Evolutionary conservation across 176 grass and related monocot species (phyloP).

Genomic region (maize (Zea mays)): DNA sequence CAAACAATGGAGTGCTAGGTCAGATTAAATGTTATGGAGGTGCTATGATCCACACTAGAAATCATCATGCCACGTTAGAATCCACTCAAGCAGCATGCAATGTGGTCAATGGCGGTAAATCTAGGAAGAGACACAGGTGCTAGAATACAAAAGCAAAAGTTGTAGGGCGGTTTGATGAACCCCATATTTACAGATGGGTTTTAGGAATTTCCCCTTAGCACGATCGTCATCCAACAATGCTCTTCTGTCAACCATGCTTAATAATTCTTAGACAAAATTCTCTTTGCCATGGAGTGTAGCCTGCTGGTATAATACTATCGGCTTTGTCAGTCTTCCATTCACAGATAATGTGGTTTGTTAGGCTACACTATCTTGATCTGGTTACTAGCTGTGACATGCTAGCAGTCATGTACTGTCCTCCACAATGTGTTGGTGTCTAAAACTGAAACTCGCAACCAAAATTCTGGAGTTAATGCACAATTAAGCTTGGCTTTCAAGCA

Average conservation of each 20-base stretch:
- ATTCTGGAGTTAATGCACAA: conserved; percentile 11
- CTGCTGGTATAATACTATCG: neutral
- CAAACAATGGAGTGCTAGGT: conserved; percentile 5
- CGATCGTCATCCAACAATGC: neutral
- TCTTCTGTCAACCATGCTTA: neutral
- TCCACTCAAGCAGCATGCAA: neutral
- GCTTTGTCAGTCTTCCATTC: conserved; percentile 18
- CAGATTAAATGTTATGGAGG: neutral
- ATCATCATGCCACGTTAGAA: neutral
- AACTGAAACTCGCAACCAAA: neutral
- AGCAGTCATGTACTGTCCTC: neutral
- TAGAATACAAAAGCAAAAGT: neutral
- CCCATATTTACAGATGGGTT: neutral
- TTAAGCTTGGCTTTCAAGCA: conserved; percentile 10
- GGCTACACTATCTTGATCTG: neutral
- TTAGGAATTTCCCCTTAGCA: neutral
- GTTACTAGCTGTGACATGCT: neutral
- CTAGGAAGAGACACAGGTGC: neutral
- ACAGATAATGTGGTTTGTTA: neutral
- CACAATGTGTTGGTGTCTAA: neutral
- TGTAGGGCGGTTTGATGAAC: neutral
- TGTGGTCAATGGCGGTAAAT: neutral
- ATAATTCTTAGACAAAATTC: neutral
- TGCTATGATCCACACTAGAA: neutral
- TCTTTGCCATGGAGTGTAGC: neutral